phyloP scores from a whole-genome alignment of 345 rosid genomes.

The Abelmoschus esculentus region DNA sequence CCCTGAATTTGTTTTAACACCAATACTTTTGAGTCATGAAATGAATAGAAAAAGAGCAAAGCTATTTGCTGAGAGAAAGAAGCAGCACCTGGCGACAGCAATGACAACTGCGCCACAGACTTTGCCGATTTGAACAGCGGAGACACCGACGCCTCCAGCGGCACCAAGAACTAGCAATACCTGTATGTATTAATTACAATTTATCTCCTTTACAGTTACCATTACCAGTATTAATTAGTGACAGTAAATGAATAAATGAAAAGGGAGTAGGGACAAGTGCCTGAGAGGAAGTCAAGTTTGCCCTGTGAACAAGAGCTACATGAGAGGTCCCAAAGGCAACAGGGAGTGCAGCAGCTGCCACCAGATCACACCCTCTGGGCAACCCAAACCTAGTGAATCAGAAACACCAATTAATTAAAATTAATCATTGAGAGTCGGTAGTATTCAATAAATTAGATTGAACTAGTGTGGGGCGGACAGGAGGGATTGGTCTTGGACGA shows the following conservation, averaged over 20 bases:
- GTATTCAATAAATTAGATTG: background rate
- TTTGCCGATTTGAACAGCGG: constrained; percentile 93
- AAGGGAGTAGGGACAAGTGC: constrained; percentile 17
- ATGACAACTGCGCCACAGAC: constrained; percentile 73
- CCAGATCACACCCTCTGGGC: constrained; percentile 73
- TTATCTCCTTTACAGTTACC: background rate
- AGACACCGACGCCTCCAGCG: constrained; percentile 94
- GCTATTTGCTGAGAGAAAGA: background rate
- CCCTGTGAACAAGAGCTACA: constrained; percentile 87
- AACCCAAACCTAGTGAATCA: constrained; percentile 43
- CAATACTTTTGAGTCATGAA: background rate
- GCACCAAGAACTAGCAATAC: constrained; percentile 91
- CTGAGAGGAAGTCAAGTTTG: constrained; percentile 58
- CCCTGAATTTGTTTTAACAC: constrained; percentile 29
- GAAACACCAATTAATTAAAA: background rate
- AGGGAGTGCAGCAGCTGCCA: constrained; percentile 83
- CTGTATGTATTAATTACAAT: constrained; percentile 20
- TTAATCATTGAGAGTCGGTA: background rate
- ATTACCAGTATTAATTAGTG: background rate
- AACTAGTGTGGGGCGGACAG: constrained; percentile 24
- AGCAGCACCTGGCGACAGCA: constrained; percentile 68
- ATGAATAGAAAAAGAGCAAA: background rate
- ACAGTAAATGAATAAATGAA: background rate
- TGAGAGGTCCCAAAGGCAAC: constrained; percentile 96
- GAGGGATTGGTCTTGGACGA: constrained; percentile 64